A percentile compares a stretch with the other conserved stretches of the same genome.
phyloP scores from a whole-genome alignment of 768 basidiomycete species.

The Boletus reticuloceps region DNA sequence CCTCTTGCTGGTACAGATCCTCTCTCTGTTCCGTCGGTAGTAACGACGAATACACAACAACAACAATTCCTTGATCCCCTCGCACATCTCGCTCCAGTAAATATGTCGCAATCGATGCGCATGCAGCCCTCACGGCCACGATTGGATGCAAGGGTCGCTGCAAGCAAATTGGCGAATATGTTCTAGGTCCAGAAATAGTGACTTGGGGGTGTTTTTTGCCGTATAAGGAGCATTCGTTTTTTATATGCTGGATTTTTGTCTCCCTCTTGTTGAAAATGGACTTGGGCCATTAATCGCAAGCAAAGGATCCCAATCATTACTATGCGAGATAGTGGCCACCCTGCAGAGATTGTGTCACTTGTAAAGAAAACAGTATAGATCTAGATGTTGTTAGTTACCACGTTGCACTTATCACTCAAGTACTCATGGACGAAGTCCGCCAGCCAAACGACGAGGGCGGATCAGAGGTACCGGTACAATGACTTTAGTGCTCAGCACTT shows the following conservation, averaged over 20 bases:
- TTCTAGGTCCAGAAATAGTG: slow-evolving; percentile 44
- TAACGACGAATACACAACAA: slow-evolving; percentile 24
- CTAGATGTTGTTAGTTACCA: no score
- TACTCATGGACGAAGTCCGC: no score
- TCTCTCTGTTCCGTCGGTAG: slow-evolving; percentile 7
- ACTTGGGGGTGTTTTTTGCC: neutral
- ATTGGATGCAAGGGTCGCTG: slow-evolving; percentile 82
- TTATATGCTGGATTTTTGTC: slow-evolving; percentile 21
- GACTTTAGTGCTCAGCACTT: no score
- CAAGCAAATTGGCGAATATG: slow-evolving; percentile 89
- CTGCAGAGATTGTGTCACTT: neutral
- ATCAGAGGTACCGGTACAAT: no score
- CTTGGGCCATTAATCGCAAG: neutral
- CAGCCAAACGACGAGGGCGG: no score
- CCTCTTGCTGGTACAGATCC: slow-evolving; percentile 19
- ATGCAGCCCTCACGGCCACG: slow-evolving; percentile 68
- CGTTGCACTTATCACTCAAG: no score
- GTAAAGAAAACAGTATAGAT: neutral
- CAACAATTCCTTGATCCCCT: slow-evolving; percentile 56
- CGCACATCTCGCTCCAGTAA: slow-evolving; percentile 54
- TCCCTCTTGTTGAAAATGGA: slow-evolving; percentile 5
- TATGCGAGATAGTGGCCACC: no score
- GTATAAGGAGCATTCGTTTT: slow-evolving; percentile 6
- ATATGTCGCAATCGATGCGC: slow-evolving; percentile 73
- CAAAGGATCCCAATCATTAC: neutral